Percentiles rank a stretch among this genome's conserved stretches.
Conservation (phyloP, 2,329 filamentous ascomycete genomes). For the Alternaria incomplexa region DNA sequence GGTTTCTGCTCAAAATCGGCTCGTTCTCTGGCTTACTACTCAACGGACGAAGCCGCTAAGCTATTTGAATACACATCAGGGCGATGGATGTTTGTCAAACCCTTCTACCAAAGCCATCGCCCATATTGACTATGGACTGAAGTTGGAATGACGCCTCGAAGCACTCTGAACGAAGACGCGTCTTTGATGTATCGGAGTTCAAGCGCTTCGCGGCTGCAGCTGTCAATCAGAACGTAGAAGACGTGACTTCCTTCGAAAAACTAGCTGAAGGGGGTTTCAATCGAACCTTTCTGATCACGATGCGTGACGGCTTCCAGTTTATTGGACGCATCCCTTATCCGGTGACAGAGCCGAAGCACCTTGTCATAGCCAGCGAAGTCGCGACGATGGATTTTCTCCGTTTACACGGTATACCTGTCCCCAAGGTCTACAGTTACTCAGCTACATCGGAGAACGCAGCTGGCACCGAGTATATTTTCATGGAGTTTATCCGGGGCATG, state of each 20-base stretch:
- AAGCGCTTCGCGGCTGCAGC: neutral
- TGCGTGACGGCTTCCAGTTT: conserved; percentile 34
- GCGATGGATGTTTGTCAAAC: neutral
- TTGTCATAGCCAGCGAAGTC: conserved; percentile 47
- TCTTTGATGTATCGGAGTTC: neutral
- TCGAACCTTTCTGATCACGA: conserved; percentile 29
- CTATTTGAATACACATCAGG: neutral
- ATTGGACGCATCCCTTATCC: conserved; percentile 35
- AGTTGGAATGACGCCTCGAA: neutral
- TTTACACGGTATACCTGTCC: conserved; percentile 44
- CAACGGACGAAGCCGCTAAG: neutral
- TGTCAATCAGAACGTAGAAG: neutral
- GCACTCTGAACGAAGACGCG: neutral
- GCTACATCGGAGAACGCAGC: conserved; percentile 45
- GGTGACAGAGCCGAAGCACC: conserved; percentile 26
- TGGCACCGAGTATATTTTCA: conserved; percentile 49
- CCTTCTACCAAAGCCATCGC: neutral
- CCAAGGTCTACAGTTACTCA: conserved; percentile 46
- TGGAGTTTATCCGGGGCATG: conserved; percentile 45
- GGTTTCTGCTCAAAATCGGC: neutral
- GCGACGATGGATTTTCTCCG: conserved; percentile 47
- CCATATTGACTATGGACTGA: neutral
- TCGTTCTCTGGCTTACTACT: neutral
- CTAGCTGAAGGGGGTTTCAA: conserved; percentile 36
- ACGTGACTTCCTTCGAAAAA: conserved; percentile 17